Conservation (phyloP, 2,329 filamentous ascomycete species). For the Acephala macrosclerotiorum region DNA sequence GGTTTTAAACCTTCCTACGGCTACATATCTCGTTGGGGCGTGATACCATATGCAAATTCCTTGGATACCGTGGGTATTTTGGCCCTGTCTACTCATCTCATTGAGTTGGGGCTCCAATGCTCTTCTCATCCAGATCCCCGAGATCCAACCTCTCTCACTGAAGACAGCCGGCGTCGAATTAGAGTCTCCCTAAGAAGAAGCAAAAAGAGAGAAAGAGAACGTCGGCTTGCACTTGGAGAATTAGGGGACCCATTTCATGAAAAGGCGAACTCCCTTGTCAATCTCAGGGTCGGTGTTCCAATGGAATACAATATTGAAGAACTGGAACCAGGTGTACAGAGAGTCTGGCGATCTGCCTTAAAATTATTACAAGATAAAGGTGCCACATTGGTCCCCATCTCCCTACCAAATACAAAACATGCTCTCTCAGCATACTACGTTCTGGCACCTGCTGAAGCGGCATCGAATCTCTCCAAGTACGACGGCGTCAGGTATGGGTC, state of each 20-base stretch:
- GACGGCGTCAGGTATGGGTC: conserved; percentile 92
- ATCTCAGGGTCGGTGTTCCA: conserved; percentile 61
- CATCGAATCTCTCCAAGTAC: conserved; percentile 95
- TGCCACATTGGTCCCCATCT: conserved; percentile 76
- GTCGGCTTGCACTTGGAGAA: neutral
- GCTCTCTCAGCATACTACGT: conserved; percentile 95
- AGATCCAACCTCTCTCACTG: conserved; percentile 62
- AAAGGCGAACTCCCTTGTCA: neutral
- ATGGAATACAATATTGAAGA: conserved; percentile 89
- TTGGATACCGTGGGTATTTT: conserved; percentile 76
- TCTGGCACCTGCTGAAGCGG: conserved; percentile 92
- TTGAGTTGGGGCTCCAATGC: conserved; percentile 43
- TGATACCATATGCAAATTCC: conserved; percentile 77
- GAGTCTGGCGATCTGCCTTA: conserved; percentile 73
- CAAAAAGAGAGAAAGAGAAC: conserved; percentile 4
- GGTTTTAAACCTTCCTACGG: conserved; percentile 81
- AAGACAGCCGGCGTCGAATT: conserved; percentile 49
- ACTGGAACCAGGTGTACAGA: conserved; percentile 72
- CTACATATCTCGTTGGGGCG: conserved; percentile 70
- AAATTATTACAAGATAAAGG: conserved; percentile 67
- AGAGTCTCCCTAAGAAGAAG: neutral
- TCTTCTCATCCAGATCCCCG: conserved; percentile 26
- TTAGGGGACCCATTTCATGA: neutral
- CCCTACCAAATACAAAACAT: conserved; percentile 81
- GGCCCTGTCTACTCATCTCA: conserved; percentile 49